Conservation (phyloP, 768 basidiomycete species). For the Rhizopogon sp. region DNA sequence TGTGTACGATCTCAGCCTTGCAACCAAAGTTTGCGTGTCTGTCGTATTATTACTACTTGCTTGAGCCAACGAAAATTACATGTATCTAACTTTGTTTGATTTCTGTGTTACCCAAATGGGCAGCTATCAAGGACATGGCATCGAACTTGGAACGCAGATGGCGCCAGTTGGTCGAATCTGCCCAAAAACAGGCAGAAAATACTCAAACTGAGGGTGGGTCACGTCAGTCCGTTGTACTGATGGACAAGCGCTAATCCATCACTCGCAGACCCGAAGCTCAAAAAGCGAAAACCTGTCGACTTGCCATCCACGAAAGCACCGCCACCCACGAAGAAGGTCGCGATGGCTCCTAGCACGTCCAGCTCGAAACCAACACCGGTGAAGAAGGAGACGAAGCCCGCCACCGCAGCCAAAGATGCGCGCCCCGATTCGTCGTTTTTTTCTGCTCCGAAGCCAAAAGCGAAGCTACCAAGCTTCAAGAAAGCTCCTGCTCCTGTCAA, state of each 20-base stretch:
- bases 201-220: constrained; percentile 68
- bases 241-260: constrained; percentile 20
- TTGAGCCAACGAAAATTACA: constrained; percentile 26
- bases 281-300: constrained; percentile 73
- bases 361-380: constrained; percentile 29
- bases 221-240: constrained; percentile 39
- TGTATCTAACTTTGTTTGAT: constrained; percentile 66
- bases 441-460: constrained; percentile 80
- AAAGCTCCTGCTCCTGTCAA: constrained; percentile 56
- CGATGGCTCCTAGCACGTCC: constrained; percentile 29
- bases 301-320: constrained; percentile 38
- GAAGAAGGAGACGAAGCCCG: constrained; percentile 53
- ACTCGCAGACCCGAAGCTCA: constrained; percentile 47
- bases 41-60: constrained; percentile 22
- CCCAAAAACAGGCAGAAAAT: constrained; percentile 36
- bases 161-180: constrained; percentile 59
- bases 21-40: constrained; percentile 24
- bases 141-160: constrained; percentile 82
- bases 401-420: constrained; percentile 57
- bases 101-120: constrained; percentile 35
- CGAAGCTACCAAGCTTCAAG: constrained; percentile 82
- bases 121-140: constrained; percentile 94
- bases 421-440: constrained; percentile 88
- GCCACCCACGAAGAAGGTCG: constrained; percentile 64
- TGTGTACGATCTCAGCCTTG: constrained; percentile 22